Evolutionary conservation across 2,329 filamentous ascomycete species (phyloP), one percentile per base, ranked within the genome.

Genomic region (Ciborinia camelliae): DNA sequence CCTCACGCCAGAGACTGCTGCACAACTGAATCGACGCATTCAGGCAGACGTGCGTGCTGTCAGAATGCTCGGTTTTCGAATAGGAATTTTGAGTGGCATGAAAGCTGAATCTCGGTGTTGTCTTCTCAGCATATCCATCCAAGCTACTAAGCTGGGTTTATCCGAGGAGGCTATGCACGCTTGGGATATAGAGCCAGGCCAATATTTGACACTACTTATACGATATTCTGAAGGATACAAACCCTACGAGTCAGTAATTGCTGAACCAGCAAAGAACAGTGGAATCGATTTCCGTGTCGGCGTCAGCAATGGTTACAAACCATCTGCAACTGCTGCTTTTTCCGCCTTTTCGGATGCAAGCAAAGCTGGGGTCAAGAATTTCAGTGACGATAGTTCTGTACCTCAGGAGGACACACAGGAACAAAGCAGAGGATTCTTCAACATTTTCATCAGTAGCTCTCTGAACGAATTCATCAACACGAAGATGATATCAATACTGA

Each of bases 171-270:
- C 86, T 0, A 84, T 91, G 76, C 82, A 89, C 71, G 90, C 92
- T 1, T 97, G 92, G 92, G 83, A 88, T 66, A 75, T 97, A 14
- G 77, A 83, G 18, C 77, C 81, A 0, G 76, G 80, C 0, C 88
- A 92, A 41, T 93, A 94, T 71, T 75, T 96, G 47, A 83, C 94
- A 5, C 79, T 96, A 5, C 79, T 97, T 28, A 82, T 95, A 51
- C 83, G 83, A 43, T 90, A 90, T 68, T 77, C 81, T 0, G 75
- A 76, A n/a, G 81, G 79, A 0, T 96, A 96, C 75, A 81, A 80
- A 39, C 78, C 79, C 3, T 78, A 90, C 57, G 82, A 88, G 20
- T 74, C 83, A 0, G 74, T 90, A 12, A 73, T 84, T 18, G 72
- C 75, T 0, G 75, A 78, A 62, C 73, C 81, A 63, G 72, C 74